Base-by-base conservation (phyloP, 305 asterid species). In the Fraxinus platypoda region DNA sequence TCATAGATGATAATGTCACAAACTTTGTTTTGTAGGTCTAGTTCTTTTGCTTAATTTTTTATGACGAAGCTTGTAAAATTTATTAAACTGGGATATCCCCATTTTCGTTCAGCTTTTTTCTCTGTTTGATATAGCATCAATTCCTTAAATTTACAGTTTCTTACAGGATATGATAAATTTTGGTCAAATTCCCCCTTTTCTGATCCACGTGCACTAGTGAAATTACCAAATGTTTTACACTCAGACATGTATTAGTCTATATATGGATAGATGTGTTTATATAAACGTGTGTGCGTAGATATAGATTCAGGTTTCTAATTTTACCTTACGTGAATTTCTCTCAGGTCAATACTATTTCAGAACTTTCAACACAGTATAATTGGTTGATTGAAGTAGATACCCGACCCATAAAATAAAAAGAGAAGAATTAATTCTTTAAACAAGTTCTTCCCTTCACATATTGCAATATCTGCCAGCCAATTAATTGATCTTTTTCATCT, bases 1-100 rank as follows among this genome's bases (percentile, higher is more conserved):
- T 23, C 80, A 66, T 75, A 68, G 77, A 64, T 85, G 82, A 62
- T 77, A 80, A 68, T 74, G 30, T 78, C 74, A 28, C 21, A 0
- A 68, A n/a, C 74, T 68, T 68, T 2, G 34, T 70, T 70, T 70
- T 80, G 71, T 78, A 78, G 87, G 68, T 49, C 30, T 19, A 17
- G 68, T 75, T 66, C 31, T 64, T 72, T 76, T 77, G 70, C 80
- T 43, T 79, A 26, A 68, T 66, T 37, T 43, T 70, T 84, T 19
- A 78, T 33, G 49, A 78, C 38, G 75, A 82, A 68, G 77, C 57
- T 78, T 33, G 74, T 57, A 72, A 31, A 74, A 23, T 81, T 31
- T 78, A 75, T 85, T 78, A 57, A 31, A 37, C 59, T 80, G 71
- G 73, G 66, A n/a, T 17, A 15, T 64, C 17, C 34, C 17, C 33